Conservation (phyloP, 2,329 filamentous ascomycete species). For the Cercospora sp. region DNA sequence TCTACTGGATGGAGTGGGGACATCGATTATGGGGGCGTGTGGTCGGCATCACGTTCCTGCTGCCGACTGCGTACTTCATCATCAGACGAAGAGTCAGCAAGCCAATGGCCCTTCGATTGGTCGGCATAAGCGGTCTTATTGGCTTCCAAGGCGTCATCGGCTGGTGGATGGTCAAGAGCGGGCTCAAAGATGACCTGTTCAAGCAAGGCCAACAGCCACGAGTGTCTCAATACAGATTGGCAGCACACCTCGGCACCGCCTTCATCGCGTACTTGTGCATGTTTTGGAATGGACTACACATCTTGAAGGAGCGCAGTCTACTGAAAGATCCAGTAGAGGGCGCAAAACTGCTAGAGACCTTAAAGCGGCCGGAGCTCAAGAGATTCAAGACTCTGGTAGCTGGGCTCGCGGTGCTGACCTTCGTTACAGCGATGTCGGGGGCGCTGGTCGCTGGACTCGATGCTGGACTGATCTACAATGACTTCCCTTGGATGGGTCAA, state of each 20-base stretch:
- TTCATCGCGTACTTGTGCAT: conserved; percentile 94
- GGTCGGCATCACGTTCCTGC: conserved; percentile 83
- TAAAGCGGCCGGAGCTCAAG: conserved; percentile 67
- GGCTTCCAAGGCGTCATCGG: conserved; percentile 93
- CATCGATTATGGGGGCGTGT: conserved; percentile 93
- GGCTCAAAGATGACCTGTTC: conserved; percentile 93
- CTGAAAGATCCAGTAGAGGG: conserved; percentile 65
- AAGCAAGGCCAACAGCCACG: conserved; percentile 85
- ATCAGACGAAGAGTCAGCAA: conserved; percentile 74
- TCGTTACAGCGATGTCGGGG: conserved; percentile 88
- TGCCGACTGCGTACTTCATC: conserved; percentile 88
- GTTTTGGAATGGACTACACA: conserved; percentile 82
- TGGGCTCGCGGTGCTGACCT: conserved; percentile 73
- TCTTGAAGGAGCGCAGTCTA: conserved; percentile 75
- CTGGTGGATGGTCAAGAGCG: conserved; percentile 99
- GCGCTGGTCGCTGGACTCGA: conserved; percentile 92
- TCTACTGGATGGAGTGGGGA: conserved; percentile 99
- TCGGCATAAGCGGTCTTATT: conserved; percentile 84
- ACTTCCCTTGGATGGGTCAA: conserved; percentile 92
- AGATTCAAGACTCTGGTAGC: conserved; percentile 73
- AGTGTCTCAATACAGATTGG: conserved; percentile 90
- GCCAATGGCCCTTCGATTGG: conserved; percentile 73
- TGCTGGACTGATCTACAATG: conserved; percentile 96
- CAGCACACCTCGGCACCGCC: conserved; percentile 84
- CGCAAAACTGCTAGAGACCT: conserved; percentile 54